phyloP scores from a whole-genome alignment of 1,284 basidiomycete genomes.

The Singerocomus inundabilis region DNA sequence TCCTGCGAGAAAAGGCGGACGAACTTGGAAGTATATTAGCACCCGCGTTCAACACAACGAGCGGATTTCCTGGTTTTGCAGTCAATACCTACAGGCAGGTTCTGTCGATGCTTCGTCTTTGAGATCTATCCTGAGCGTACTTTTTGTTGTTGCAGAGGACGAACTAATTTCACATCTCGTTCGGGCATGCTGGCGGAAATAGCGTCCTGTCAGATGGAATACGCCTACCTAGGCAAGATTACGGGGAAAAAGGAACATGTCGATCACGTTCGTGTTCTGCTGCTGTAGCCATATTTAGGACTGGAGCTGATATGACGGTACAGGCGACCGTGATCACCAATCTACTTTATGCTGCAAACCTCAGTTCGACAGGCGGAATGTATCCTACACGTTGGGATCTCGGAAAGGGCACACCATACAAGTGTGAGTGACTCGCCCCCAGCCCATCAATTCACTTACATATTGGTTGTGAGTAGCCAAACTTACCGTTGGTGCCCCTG shows the following conservation, averaged over 20 bases:
- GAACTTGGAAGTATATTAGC: conserved; percentile 50
- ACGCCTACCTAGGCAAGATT: conserved; percentile 56
- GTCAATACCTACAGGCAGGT: conserved; percentile 48
- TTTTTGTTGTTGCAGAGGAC: conserved; percentile 2
- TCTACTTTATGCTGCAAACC: conserved; percentile 44
- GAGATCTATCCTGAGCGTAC: neutral
- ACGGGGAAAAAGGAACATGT: conserved; percentile 50
- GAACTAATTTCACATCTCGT: neutral
- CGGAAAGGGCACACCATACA: conserved; percentile 36
- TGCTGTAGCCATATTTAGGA: neutral
- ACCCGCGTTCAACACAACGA: conserved; percentile 50
- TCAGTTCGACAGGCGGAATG: conserved; percentile 49
- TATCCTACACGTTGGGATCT: conserved; percentile 53
- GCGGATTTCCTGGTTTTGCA: conserved; percentile 47
- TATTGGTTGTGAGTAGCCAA: conserved; percentile 32
- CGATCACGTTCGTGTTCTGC: conserved; percentile 38
- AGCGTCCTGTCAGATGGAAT: conserved; percentile 56
- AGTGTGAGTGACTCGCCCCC: conserved; percentile 35
- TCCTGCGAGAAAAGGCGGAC: conserved; percentile 51
- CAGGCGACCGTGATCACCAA: conserved; percentile 40
- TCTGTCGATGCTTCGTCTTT: neutral
- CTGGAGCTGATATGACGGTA: neutral
- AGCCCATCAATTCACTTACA: neutral
- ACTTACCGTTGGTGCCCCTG: conserved; percentile 58
- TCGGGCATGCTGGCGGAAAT: conserved; percentile 51